Base-by-base conservation (phyloP, 768 basidiomycete genomes). In the Imleria badia region DNA sequence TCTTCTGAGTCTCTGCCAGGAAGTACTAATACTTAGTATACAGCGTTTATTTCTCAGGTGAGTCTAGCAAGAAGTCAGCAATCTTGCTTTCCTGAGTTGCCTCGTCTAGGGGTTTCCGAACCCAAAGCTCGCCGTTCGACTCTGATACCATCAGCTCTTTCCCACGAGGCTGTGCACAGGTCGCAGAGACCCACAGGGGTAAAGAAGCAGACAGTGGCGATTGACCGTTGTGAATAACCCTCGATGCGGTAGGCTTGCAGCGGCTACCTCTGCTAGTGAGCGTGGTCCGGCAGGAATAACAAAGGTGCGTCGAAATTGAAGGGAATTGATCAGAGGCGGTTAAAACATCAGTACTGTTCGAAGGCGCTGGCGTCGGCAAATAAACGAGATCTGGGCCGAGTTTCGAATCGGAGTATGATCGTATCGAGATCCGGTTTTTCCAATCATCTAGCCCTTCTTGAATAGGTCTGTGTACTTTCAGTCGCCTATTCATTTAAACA, bases 361-460 rank as follows among this genome's bases (percentile, higher is more conserved):
- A 34, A 15, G 47, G 31, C 26, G 29, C 30, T 20, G 44, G 30
- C 13, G 17, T 40, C 38, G 60, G 57, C 38, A 51, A 33, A 48
- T 60, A 43, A 41, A 33, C 44, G 5, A 55, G 54, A 38, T 64
- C 62, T n/a, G 60, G n/a, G 12, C 45, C 51, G 15, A 69, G 26
- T 29, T 53, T 58, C 29, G 60, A 20, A 33, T 62, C 62, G 8
- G 49, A 55, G 42, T 65, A 78, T 1, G 84, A 78, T 48, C 86
- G 81, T 54, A 91, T 86, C 6, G 91, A 85, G 68, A 88, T 91
- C 33, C 78, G 79, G 0, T 78, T 68, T 65, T 89, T 91, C 91
- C 91, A 92, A 34, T 78, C 81, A 64, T 85, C 85, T 15, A 87
- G 75, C 15, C 80, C 83, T 13, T 68, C 73, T 60, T 89, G 89